These are phyloP conservation scores for Globisporangium iwayamae DNA, from an alignment of 352 stramenopile species.

Conservation along the genomic window DNA sequence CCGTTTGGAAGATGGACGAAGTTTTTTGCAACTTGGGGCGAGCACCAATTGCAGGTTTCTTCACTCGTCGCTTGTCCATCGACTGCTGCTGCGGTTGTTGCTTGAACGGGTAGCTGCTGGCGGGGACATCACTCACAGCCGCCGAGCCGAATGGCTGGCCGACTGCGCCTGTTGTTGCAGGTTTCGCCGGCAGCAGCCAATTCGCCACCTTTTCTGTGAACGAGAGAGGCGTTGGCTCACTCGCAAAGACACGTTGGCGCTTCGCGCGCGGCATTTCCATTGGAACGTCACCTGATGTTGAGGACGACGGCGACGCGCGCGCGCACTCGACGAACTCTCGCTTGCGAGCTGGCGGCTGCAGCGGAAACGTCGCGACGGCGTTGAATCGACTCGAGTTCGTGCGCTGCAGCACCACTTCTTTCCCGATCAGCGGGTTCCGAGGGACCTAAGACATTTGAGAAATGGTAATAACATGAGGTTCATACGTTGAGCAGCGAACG, in stretches of 20 bases:
- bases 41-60: conserved; percentile 3
- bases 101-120: conserved; percentile 33
- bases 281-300: conserved; percentile 16
- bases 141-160: not conserved
- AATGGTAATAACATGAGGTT: too few relatives aligned
- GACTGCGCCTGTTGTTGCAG: conserved; percentile 3
- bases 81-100: conserved; percentile 7
- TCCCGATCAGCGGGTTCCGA: conserved; percentile 36
- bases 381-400: conserved; percentile 35
- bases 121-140: not conserved
- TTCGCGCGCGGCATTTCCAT: conserved; percentile 28
- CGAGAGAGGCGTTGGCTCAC: conserved; percentile 32
- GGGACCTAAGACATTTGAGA: conserved; percentile 6
- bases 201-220: conserved; percentile 49
- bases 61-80: conserved; percentile 2
- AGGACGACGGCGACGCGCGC: conserved; percentile 15
- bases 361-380: conserved; percentile 34
- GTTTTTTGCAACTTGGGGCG: conserved; percentile 21
- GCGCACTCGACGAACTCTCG: conserved; percentile 29
- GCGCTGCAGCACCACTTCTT: conserved; percentile 33
- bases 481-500: too few relatives aligned
- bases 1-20: conserved; percentile 29
- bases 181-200: conserved; percentile 44
- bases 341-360: conserved; percentile 23
- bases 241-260: conserved; percentile 33